phyloP scores from a whole-genome alignment of 2,329 filamentous ascomycete species.

The Graphilbum fragrans region DNA sequence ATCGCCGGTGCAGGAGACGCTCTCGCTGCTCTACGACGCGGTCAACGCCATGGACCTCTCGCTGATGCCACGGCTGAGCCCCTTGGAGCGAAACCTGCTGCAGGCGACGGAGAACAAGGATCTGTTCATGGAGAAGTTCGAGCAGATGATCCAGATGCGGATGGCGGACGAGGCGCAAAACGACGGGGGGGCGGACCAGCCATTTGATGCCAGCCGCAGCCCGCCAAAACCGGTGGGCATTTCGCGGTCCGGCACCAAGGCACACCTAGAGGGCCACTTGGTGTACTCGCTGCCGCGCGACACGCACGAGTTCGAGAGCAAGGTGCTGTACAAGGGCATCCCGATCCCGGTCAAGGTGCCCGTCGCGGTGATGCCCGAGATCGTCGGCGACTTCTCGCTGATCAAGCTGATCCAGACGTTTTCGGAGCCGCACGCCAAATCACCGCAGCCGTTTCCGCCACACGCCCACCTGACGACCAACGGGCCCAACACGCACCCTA shows the following conservation, averaged over 20 bases:
- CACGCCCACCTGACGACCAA: slow-evolving; percentile 92
- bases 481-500: slow-evolving; percentile 79
- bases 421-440: slow-evolving; percentile 67
- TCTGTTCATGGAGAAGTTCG: slow-evolving; percentile 95
- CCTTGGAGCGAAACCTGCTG: slow-evolving; percentile 73
- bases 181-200: slow-evolving; percentile 24
- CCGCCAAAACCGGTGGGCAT: slow-evolving; percentile 25
- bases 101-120: slow-evolving; percentile 90
- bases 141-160: slow-evolving; percentile 80
- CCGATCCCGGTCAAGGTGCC: slow-evolving; percentile 95
- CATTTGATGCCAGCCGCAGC: slow-evolving; percentile 34
- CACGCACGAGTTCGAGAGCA: slow-evolving; percentile 95
- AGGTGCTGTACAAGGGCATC: slow-evolving; percentile 90
- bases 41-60: slow-evolving; percentile 97
- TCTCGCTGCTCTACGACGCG: slow-evolving; percentile 78
- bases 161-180: slow-evolving; percentile 46
- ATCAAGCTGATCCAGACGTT: slow-evolving; percentile 97
- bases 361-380: slow-evolving; percentile 85
- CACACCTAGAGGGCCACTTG: slow-evolving; percentile 47
- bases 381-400: slow-evolving; percentile 92
- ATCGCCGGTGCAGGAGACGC: slow-evolving; percentile 73
- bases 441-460: slow-evolving; percentile 70
- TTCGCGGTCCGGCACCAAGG: slow-evolving; percentile 50
- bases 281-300: slow-evolving; percentile 75
- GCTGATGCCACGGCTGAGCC: slow-evolving; percentile 73